Evolutionary conservation across 768 basidiomycete genomes (phyloP), one percentile per base, ranked within the genome.

Genomic region (Rhodocollybia butyracea): DNA sequence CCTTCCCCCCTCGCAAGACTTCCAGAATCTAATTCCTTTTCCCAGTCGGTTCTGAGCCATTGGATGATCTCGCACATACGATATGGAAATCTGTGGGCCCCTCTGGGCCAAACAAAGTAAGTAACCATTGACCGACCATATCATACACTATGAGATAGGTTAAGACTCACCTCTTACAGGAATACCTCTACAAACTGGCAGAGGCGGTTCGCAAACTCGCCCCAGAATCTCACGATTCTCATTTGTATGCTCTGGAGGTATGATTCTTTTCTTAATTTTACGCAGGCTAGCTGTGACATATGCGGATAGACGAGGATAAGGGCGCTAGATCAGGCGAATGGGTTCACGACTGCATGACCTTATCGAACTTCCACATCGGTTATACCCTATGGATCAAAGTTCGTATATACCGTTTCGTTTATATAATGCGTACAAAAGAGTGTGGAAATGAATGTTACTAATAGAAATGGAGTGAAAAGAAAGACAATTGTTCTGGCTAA

Each of bases 71-170:
- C 3, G 85, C 92, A 0, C 63, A 78, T 30, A 75, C 75, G 3
- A 96, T 98, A 47, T 88, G 85, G 80, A 68, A 70, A 24, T 85
- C 89, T 0, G 78, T 83, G 0, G 95, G 95, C 1, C 94, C 94
- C 0, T 97, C 94, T 0, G 95, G 95, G 0, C 81, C 74, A 2
- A 98, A 98, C 74, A 95, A 94, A 76, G 94, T 89, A 39, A 1
- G 46, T 55, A 24, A n/a, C 3, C 15, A 15, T 27, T 39, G 39
- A 22, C 52, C n/a, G 4, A 21, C 30, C 15, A 13, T 22, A 1
- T 17, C 19, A 30, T 30, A 17, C 21, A 43, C 8, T 7, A 17
- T 24, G 21, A 24, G 8, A 10, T n/a, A 13, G 32, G n/a, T 13
- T 24, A 7, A 2, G 8, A 13, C 29, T 3, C 51, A 26, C 19